Evolutionary conservation across 2,329 filamentous ascomycete genomes (phyloP).

Genomic region (Trichoderma hamatum): DNA sequence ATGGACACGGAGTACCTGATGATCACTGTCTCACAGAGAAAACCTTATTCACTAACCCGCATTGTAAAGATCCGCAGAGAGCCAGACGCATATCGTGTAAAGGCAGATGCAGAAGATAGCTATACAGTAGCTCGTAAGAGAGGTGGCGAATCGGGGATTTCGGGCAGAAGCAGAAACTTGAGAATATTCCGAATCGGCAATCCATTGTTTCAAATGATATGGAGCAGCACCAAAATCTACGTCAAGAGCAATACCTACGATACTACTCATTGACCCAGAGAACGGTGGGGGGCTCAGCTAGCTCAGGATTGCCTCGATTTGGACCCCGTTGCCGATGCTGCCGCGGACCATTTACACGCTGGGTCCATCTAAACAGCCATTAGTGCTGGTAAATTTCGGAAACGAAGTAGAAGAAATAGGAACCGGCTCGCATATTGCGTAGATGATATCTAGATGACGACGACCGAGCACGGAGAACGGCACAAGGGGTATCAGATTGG

Average conservation of each 20-base stretch:
- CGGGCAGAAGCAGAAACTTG: neutral
- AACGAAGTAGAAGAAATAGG: neutral
- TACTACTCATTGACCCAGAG: neutral
- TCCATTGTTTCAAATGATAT: neutral
- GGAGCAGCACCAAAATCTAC: neutral
- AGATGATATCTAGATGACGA: neutral
- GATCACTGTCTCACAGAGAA: slow-evolving; percentile 12
- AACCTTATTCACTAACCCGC: slow-evolving; percentile 13
- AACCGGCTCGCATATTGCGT: neutral
- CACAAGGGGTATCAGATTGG: neutral
- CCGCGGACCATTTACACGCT: slow-evolving; percentile 18
- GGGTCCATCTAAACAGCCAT: neutral
- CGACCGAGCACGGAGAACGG: neutral
- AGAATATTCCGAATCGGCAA: neutral
- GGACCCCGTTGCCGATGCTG: slow-evolving; percentile 23
- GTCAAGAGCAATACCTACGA: neutral
- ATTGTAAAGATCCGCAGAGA: neutral
- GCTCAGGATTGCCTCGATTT: slow-evolving; percentile 16
- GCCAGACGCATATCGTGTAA: neutral
- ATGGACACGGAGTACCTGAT: slow-evolving; percentile 20
- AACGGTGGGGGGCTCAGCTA: slow-evolving; percentile 5
- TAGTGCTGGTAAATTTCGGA: neutral
- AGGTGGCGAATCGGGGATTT: neutral
- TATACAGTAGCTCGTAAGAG: neutral
- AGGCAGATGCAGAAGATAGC: neutral